These are phyloP conservation scores for Bryoglossum gracile DNA, from an alignment of 495 filamentous ascomycete genomes.

Conservation along the genomic window DNA sequence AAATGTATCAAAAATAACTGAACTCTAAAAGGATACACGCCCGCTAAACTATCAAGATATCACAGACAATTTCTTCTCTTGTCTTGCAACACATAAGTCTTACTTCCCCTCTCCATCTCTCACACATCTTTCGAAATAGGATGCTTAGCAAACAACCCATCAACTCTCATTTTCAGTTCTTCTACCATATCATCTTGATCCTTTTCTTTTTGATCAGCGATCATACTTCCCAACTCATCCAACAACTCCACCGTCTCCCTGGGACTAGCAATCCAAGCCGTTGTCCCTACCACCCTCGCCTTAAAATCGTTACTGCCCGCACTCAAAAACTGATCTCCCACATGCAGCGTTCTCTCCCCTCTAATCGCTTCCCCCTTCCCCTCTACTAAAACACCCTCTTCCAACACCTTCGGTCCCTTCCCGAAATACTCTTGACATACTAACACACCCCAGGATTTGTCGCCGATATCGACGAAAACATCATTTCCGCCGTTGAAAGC, in stretches of 20 bases:
- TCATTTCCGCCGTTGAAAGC: constrained; percentile 97
- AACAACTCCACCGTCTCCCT: constrained; percentile 80
- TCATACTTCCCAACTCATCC: constrained; percentile 63
- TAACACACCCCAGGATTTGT: constrained; percentile 91
- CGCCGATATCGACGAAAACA: constrained; percentile 97
- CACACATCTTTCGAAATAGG: too few relatives aligned
- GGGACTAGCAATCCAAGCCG: constrained; percentile 88
- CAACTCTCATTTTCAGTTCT: constrained; percentile 1
- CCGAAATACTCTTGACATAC: constrained; percentile 92
- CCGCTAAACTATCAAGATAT: too few relatives aligned
- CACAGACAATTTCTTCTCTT: too few relatives aligned
- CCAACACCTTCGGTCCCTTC: too few relatives aligned
- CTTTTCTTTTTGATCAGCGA: constrained; percentile 1
- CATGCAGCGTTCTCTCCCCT: constrained; percentile 63
- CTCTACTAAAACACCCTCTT: not conserved
- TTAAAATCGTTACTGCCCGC: constrained; percentile 98
- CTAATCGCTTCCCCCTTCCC: constrained; percentile 22
- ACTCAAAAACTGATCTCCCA: constrained; percentile 93
- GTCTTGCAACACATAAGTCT: too few relatives aligned
- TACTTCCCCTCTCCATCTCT: not conserved
- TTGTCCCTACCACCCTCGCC: constrained; percentile 57
- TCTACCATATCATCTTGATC: not conserved
- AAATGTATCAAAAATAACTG: too few relatives aligned
- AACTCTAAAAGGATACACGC: too few relatives aligned
- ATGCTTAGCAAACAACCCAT: constrained; percentile 9